A percentile compares a stretch with the other conserved stretches of the same genome.
These are phyloP conservation scores for Cercospora janseana DNA, from an alignment of 2,329 filamentous ascomycete genomes.

Conservation along the genomic window DNA sequence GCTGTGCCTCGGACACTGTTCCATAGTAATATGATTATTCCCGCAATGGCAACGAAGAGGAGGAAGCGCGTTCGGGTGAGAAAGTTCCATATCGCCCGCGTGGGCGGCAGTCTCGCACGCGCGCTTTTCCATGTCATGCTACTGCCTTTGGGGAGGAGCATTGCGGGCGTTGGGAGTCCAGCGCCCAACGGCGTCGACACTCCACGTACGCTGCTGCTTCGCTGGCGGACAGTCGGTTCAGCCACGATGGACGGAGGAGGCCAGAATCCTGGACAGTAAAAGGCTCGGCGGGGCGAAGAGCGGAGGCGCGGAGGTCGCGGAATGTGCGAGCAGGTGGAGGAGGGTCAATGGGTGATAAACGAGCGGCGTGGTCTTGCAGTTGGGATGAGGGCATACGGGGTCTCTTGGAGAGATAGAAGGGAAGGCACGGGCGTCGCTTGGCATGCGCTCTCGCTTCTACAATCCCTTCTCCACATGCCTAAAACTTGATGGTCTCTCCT, in stretches of 20 bases:
- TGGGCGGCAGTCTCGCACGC: slow-evolving; percentile 73
- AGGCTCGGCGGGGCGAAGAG: slow-evolving; percentile 1
- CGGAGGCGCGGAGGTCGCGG: background rate
- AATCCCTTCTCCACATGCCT: background rate
- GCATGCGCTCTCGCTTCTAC: background rate
- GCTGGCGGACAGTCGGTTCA: slow-evolving; percentile 20
- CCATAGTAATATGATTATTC: slow-evolving; percentile 79
- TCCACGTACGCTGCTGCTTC: slow-evolving; percentile 21
- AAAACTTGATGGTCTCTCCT: no score
- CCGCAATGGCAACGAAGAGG: slow-evolving; percentile 66
- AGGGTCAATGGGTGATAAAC: slow-evolving; percentile 9
- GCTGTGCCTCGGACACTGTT: slow-evolving; percentile 77
- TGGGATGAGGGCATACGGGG: background rate
- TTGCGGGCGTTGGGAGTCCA: slow-evolving; percentile 41
- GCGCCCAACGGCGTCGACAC: slow-evolving; percentile 16
- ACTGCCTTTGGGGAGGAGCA: slow-evolving; percentile 89
- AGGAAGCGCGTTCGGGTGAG: slow-evolving; percentile 77
- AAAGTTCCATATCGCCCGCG: slow-evolving; percentile 61
- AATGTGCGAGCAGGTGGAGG: slow-evolving; percentile 10
- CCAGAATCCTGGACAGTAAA: background rate
- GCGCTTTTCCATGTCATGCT: slow-evolving; percentile 91
- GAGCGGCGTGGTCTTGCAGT: slow-evolving; percentile 12
- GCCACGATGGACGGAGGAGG: slow-evolving; percentile 17
- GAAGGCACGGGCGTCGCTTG: background rate
- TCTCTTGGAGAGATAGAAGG: background rate